Evolutionary conservation across 2,329 filamentous ascomycete genomes (phyloP), one percentile per base, ranked within the genome.

Genomic region (Fusarium burgessii): DNA sequence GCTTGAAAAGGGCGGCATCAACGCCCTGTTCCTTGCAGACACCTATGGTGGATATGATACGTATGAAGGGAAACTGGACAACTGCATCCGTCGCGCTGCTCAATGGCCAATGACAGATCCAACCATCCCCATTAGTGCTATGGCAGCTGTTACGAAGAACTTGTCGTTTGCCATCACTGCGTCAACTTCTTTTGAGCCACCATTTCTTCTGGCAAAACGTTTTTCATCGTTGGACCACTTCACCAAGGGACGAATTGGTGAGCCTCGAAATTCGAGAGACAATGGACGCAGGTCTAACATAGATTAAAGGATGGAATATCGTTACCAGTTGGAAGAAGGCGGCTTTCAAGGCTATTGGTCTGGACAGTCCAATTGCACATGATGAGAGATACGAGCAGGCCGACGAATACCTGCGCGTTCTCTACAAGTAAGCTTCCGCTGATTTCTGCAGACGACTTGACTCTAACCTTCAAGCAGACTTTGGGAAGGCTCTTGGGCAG

Each of bases 101-200:
- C 89, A 91, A 73, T 91, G 88, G 88, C 89, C 90, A 0, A 84
- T 91, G 76, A 90, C 87, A 0, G 89, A 92, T 73, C 90, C 90
- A 1, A 86, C 86, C 0, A 90, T 90, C 73, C 87, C 88, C 5
- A 89, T 91, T 58, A 85, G 85, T 5, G 89, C 89, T 35, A 91
- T 91, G 89, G 89, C 89, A 6, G 88, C 89, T 0, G 89, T 90
- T 33, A 91, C 89, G 1, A 90, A 89, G 78, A 89, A 89, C 54
- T 80, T 91, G 5, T 82, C 84, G 0, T 91, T 91, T 70, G 89
- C 85, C 3, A 89, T 92, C 65, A 91, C 89, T 1, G 87, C 88
- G 0, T 89, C 87, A 0, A 91, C 89, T 4, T 87, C 87, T 0
- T 91, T 90, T 62, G 88, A 91, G 66, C 86, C 87, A 0, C 89